These are phyloP conservation scores for Aspergillus thermomutatus DNA, from an alignment of 2,329 filamentous ascomycete genomes.

Conservation along the genomic window DNA sequence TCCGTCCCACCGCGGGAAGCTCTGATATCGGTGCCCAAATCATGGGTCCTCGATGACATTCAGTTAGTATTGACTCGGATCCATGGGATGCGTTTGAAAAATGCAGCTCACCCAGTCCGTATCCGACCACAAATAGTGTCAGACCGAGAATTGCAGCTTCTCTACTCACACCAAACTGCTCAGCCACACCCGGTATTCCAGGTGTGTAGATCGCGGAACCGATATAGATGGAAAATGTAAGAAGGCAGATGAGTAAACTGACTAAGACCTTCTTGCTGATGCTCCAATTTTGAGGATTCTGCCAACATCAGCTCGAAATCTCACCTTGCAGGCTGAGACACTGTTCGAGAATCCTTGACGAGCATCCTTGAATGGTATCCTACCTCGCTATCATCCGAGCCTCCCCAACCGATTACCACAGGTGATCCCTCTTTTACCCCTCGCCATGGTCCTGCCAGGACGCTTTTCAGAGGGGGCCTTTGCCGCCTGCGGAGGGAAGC, in stretches of 20 bases:
- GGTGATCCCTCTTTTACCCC: not conserved
- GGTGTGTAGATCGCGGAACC: slow-evolving; percentile 52
- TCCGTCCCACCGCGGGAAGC: slow-evolving; percentile 50
- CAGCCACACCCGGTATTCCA: slow-evolving; percentile 39
- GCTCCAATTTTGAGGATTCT: slow-evolving; percentile 50
- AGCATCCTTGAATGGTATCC: not conserved
- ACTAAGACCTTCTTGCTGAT: slow-evolving; percentile 43
- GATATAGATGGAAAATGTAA: slow-evolving; percentile 50
- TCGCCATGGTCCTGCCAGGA: not conserved
- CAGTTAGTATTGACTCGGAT: not conserved
- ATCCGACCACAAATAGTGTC: slow-evolving; percentile 49
- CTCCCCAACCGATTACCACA: slow-evolving; percentile 16
- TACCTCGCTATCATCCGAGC: slow-evolving; percentile 15
- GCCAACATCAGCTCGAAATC: not conserved
- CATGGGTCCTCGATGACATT: slow-evolving; percentile 39
- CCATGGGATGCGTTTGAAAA: not conserved
- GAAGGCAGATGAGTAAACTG: slow-evolving; percentile 45
- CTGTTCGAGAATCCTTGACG: not conserved
- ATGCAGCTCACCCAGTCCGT: slow-evolving; percentile 32
- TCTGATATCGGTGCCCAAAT: slow-evolving; percentile 46
- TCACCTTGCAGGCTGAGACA: not conserved
- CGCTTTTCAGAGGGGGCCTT: not conserved
- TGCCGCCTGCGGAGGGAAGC: slow-evolving; percentile 1
- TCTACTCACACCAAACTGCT: slow-evolving; percentile 44
- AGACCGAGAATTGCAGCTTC: slow-evolving; percentile 49